Percentiles rank a stretch among this genome's conserved stretches.
Evolutionary conservation across 805 yeast species (phyloP).

Genomic region (Cyberlindnera subsufficiens): DNA sequence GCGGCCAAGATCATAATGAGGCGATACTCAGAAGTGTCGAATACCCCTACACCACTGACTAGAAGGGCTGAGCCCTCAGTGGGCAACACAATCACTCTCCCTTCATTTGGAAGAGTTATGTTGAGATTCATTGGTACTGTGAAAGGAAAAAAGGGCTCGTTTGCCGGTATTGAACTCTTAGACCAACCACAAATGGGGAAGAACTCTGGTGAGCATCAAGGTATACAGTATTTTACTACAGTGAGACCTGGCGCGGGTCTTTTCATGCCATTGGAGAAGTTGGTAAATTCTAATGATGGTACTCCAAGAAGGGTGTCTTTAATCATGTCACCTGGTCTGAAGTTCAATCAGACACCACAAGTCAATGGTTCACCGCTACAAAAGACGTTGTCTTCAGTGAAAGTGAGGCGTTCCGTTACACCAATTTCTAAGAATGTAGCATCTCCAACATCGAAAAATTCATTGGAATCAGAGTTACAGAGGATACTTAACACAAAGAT

Average conservation of each 20-base stretch:
- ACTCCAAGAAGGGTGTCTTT: too few relatives aligned
- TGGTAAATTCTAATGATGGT: constrained; percentile 5
- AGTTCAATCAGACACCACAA: too few relatives aligned
- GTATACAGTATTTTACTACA: constrained; percentile 63
- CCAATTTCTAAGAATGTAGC: too few relatives aligned
- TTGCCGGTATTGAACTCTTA: constrained; percentile 84
- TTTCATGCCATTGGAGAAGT: constrained; percentile 56
- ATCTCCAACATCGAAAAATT: constrained; percentile 1
- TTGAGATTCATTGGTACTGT: constrained; percentile 70
- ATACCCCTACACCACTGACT: constrained; percentile 20
- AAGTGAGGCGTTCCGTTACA: too few relatives aligned
- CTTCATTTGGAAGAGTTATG: constrained; percentile 66
- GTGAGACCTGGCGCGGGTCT: constrained; percentile 63
- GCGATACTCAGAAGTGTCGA: constrained; percentile 20
- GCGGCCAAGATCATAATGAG: constrained; percentile 9
- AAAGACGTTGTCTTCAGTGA: too few relatives aligned
- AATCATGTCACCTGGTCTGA: too few relatives aligned
- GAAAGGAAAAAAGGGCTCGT: constrained; percentile 64
- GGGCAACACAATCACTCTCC: constrained; percentile 34
- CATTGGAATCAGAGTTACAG: constrained; percentile 17
- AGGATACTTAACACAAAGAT: constrained; percentile 13
- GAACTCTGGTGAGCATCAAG: constrained; percentile 80
- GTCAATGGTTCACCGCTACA: too few relatives aligned
- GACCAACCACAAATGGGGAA: constrained; percentile 63
- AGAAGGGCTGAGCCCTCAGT: constrained; percentile 10